phyloP scores from a whole-genome alignment of 2,329 filamentous ascomycete genomes.

The Ceratocystis variospora region DNA sequence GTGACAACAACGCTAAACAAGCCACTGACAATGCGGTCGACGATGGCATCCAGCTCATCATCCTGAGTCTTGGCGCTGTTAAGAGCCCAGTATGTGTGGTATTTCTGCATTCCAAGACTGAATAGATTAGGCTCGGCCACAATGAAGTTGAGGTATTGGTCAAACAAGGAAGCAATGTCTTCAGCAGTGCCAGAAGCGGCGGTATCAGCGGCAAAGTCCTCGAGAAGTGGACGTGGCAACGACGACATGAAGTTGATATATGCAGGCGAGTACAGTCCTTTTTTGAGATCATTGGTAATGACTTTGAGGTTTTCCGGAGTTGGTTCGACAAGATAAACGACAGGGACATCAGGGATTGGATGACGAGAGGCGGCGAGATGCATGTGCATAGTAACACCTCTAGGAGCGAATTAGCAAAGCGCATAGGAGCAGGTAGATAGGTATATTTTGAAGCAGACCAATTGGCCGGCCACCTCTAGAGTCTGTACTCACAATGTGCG shows the following conservation, averaged over 20 bases:
- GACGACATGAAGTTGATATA: conserved; percentile 97
- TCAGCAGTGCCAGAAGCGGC: conserved; percentile 74
- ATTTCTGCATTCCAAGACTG: conserved; percentile 81
- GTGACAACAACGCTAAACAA: conserved; percentile 98
- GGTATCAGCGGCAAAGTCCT: conserved; percentile 87
- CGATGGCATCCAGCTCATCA: conserved; percentile 70
- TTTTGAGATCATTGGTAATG: conserved; percentile 75
- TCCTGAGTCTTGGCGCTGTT: conserved; percentile 88
- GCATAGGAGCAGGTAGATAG: neutral
- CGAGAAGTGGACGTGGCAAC: conserved; percentile 74
- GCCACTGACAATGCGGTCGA: conserved; percentile 87
- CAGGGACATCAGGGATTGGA: conserved; percentile 89
- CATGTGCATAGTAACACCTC: conserved; percentile 91
- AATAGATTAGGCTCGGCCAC: conserved; percentile 93
- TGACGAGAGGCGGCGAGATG: conserved; percentile 50
- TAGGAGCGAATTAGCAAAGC: neutral
- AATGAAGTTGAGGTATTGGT: conserved; percentile 96
- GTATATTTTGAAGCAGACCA: too few relatives aligned
- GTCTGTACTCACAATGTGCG: conserved; percentile 46
- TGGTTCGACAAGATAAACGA: conserved; percentile 91
- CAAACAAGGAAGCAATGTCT: conserved; percentile 80
- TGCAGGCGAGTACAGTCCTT: conserved; percentile 78
- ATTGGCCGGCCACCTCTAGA: neutral
- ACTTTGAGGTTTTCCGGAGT: conserved; percentile 63
- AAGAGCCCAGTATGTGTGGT: conserved; percentile 84